Conservation (phyloP, 2,329 filamentous ascomycete species). For the Cercospora nicotianae region DNA sequence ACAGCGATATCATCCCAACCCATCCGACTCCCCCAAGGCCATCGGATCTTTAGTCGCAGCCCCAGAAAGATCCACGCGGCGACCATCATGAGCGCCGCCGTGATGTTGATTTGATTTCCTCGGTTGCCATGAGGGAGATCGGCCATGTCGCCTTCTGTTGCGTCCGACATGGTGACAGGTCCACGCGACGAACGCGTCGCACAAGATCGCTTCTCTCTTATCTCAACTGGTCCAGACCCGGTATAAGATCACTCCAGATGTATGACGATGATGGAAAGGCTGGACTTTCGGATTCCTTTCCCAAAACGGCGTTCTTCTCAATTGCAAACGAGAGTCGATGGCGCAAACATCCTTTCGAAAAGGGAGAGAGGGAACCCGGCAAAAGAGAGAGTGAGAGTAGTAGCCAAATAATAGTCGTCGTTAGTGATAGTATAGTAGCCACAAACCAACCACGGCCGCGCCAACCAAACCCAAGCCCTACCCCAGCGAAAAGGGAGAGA, state of each 20-base stretch:
- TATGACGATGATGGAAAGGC: neutral
- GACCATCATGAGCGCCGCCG: slow-evolving; percentile 20
- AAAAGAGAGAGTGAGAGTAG: neutral
- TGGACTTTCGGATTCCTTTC: neutral
- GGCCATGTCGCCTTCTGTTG: neutral
- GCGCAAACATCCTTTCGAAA: neutral
- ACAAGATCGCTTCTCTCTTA: neutral
- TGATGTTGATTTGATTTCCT: slow-evolving; percentile 19
- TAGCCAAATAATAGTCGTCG: neutral
- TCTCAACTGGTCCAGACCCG: neutral
- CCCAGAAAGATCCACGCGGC: slow-evolving; percentile 20
- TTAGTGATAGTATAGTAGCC: neutral
- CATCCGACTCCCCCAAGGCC: slow-evolving; percentile 22
- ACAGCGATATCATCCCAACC: slow-evolving; percentile 21
- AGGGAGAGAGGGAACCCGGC: neutral
- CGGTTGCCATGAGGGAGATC: slow-evolving; percentile 5
- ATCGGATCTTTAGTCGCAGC: slow-evolving; percentile 18
- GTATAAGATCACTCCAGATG: neutral
- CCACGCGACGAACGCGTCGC: neutral
- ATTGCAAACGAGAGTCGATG: neutral
- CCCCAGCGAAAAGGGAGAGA: neutral
- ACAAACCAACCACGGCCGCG: neutral
- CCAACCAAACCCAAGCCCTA: neutral
- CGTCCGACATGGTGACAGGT: neutral
- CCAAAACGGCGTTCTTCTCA: neutral